Percentiles rank a stretch among this genome's conserved stretches.
These are phyloP conservation scores for Paxillus ammoniavirescens DNA, from an alignment of 768 basidiomycete genomes.

Conservation along the genomic window DNA sequence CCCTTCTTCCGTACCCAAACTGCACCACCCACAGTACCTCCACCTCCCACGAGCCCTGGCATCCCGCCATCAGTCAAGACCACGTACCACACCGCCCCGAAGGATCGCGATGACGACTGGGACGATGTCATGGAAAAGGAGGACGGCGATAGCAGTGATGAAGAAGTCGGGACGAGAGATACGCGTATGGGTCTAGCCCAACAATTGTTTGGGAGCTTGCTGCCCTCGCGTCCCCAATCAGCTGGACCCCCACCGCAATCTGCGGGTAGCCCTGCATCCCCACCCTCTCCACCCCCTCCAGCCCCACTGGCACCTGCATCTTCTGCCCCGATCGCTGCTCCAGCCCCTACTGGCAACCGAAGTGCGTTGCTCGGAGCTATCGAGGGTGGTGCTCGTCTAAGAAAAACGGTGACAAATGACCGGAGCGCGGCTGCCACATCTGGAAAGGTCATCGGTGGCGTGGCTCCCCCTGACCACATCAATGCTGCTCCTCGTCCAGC, in stretches of 20 bases:
- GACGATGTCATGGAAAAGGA: constrained; percentile 77
- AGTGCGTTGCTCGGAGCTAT: constrained; percentile 77
- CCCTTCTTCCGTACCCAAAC: constrained; percentile 68
- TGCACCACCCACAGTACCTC: constrained; percentile 34
- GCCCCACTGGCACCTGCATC: constrained; percentile 41
- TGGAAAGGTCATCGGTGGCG: constrained; percentile 79
- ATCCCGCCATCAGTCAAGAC: constrained; percentile 51
- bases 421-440: constrained; percentile 67
- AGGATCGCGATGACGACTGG: constrained; percentile 75
- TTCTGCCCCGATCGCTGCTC: constrained; percentile 30
- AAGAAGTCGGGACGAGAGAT: constrained; percentile 67
- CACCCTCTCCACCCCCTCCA: constrained; percentile 31
- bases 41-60: constrained; percentile 34
- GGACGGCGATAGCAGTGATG: constrained; percentile 72
- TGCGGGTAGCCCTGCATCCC: constrained; percentile 10
- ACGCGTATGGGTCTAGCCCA: constrained; percentile 72
- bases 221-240: constrained; percentile 59
- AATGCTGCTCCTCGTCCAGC: constrained; percentile 42
- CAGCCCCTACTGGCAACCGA: constrained; percentile 50
- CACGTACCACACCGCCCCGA: constrained; percentile 61
- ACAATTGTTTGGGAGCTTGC: constrained; percentile 71
- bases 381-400: constrained; percentile 68
- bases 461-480: constrained; percentile 68
- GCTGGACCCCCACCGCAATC: constrained; percentile 35
- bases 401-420: constrained; percentile 80